Conservation (phyloP, 2,329 filamentous ascomycete genomes). For the Byssoonygena ceratinophila region DNA sequence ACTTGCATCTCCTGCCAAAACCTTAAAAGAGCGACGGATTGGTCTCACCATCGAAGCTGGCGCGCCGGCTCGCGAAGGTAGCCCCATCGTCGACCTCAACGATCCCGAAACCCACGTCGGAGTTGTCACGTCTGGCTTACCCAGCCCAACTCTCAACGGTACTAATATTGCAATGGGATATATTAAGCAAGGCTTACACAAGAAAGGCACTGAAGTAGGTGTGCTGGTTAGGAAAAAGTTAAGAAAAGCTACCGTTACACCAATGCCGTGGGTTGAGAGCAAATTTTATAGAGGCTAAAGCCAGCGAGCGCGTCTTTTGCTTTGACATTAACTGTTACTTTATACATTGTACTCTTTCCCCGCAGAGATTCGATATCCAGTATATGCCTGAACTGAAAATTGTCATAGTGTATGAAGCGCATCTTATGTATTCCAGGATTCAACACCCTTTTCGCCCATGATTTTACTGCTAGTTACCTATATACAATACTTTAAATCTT, state of each 20-base stretch:
- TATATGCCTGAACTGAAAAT: not conserved
- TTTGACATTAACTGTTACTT: not conserved
- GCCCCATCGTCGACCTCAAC: slow-evolving; percentile 54
- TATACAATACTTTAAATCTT: too few relatives aligned
- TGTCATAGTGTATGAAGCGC: not conserved
- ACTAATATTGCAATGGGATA: slow-evolving; percentile 97
- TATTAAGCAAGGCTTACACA: slow-evolving; percentile 68
- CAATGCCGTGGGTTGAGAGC: slow-evolving; percentile 78
- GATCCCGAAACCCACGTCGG: slow-evolving; percentile 57
- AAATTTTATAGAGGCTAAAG: slow-evolving; percentile 55
- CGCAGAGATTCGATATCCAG: not conserved
- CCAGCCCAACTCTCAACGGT: slow-evolving; percentile 65
- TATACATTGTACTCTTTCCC: not conserved
- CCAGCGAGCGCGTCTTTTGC: not conserved
- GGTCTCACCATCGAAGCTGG: slow-evolving; percentile 69
- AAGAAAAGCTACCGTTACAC: slow-evolving; percentile 63
- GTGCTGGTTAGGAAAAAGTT: slow-evolving; percentile 67
- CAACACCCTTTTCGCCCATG: not conserved
- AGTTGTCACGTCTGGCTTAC: slow-evolving; percentile 76
- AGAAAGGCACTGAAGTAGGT: slow-evolving; percentile 69
- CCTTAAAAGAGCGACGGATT: slow-evolving; percentile 61
- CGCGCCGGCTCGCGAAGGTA: slow-evolving; percentile 81
- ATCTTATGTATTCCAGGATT: not conserved
- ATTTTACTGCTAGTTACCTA: not conserved
- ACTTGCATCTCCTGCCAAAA: slow-evolving; percentile 46